Evolutionary conservation across 2,329 filamentous ascomycete species (phyloP), one percentile per base, ranked within the genome.

Genomic region (Periconia sp.): DNA sequence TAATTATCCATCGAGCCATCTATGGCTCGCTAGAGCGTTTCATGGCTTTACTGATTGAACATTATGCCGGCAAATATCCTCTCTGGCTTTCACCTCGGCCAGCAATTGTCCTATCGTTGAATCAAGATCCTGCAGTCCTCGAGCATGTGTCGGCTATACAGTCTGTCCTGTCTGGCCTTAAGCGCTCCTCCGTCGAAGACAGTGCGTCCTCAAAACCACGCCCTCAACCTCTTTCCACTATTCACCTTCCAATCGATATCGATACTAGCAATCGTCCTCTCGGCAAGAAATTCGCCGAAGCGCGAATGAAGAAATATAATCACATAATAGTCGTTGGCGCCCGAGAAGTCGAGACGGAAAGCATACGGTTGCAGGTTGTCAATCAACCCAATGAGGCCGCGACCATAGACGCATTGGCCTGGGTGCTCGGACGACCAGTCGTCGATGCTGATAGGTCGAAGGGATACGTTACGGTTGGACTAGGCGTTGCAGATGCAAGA

Each of bases 51-150:
- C 71, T 95, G 28, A 92, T 94, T 41, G 91, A 95, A 69, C 86
- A 89, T 54, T 89, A 92, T 57, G 79, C 86, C 43, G 88, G 88
- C 12, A 64, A 50, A 48, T 95, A 89, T 83, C 90, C 90, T 3
- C 92, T 95, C 66, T 95, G 90, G 91, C 77, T 95, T 8, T 92
- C 88, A 41, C 90, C 90, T 1, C 82, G 84, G 5, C 91, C 94
- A 62, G 85, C 83, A 29, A 82, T 87, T 32, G 80, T 95, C 42
- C 70, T 94, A 22, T 87, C 88, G 0, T 78, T 92, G 39, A 90
- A 88, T 57, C 78, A 84, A 35, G 78, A 77, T 4, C 71, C 75
- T 3, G 72, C 77, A 1, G 77, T 86, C 1, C 46, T 85, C 8
- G 66, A 67, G 1, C 81, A 69, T 25, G 73, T 75, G 33, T 65